phyloP scores from a whole-genome alignment of 2,329 filamentous ascomycete species.

The Aspergillus texensis region DNA sequence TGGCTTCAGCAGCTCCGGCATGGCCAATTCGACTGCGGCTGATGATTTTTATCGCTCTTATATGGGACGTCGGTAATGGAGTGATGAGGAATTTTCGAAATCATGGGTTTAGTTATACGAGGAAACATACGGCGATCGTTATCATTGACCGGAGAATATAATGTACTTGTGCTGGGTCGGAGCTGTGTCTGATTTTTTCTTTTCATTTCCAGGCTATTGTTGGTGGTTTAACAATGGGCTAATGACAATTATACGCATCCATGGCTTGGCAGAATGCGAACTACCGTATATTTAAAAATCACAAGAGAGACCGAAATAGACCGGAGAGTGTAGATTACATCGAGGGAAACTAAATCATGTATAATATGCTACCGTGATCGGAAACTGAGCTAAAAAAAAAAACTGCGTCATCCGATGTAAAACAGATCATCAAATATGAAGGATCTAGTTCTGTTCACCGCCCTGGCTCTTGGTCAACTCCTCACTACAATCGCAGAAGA shows the following conservation, averaged over 20 bases:
- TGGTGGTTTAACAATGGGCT: conserved; percentile 5
- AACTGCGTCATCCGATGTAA: not conserved
- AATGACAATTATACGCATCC: conserved; percentile 4
- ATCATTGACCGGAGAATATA: conserved; percentile 7
- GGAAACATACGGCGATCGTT: conserved; percentile 5
- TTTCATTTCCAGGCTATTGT: not conserved
- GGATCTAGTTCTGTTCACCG: conserved; percentile 58
- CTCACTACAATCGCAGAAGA: conserved; percentile 56
- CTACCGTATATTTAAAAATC: not conserved
- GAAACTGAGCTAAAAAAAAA: not conserved
- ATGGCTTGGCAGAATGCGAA: not conserved
- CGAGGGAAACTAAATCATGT: conserved; percentile 6
- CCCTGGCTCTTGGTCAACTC: conserved; percentile 74
- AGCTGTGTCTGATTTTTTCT: not conserved
- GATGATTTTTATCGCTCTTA: conserved; percentile 93
- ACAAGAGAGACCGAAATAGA: not conserved
- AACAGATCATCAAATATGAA: not conserved
- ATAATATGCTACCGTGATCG: not conserved
- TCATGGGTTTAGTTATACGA: not conserved
- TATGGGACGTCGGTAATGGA: conserved; percentile 66
- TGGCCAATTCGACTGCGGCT: conserved; percentile 54
- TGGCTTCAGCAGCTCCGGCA: conserved; percentile 36
- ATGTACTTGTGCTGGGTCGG: conserved; percentile 9
- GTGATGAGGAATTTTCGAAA: not conserved
- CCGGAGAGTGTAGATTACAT: conserved; percentile 18